Evolutionary conservation across 441 rosid genomes (phyloP).

Genomic region (Kokia cookei): DNA sequence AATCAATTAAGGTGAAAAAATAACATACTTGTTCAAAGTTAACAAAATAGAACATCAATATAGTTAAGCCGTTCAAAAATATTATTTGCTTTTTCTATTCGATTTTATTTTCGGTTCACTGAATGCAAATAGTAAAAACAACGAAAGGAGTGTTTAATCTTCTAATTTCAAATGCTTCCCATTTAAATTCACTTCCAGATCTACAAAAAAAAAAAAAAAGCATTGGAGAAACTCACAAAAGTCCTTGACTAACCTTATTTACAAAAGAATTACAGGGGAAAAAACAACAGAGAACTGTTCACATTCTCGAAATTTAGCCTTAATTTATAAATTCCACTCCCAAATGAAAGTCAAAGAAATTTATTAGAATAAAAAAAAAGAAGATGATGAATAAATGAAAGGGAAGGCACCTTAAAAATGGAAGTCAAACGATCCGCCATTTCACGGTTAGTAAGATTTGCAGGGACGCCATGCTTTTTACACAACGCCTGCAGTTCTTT

Average conservation of each 20-base stretch:
- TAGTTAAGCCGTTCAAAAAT: not conserved
- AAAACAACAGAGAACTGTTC: not conserved
- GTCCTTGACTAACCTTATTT: not conserved
- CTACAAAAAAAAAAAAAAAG: not conserved
- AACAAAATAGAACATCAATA: not conserved
- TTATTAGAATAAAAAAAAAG: not conserved
- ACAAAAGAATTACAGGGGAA: too few relatives aligned
- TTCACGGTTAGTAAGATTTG: constrained; percentile 42
- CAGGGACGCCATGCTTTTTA: constrained; percentile 57
- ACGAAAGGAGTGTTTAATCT: not conserved
- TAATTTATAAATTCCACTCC: not conserved
- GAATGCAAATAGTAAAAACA: not conserved
- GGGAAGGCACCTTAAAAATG: constrained; percentile 30
- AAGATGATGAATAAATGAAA: not conserved
- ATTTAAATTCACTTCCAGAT: not conserved
- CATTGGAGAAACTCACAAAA: not conserved
- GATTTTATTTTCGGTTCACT: not conserved
- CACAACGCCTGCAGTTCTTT: constrained; percentile 52
- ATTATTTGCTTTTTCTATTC: not conserved
- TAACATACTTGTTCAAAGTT: not conserved
- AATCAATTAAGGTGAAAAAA: not conserved
- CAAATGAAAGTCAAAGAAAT: constrained; percentile 1
- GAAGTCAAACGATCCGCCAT: constrained; percentile 44
- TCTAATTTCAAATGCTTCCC: not conserved
- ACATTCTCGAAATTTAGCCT: not conserved